Evolutionary conservation across 768 basidiomycete species (phyloP), one percentile per base, ranked within the genome.

Genomic region (Suillus tomentosus): DNA sequence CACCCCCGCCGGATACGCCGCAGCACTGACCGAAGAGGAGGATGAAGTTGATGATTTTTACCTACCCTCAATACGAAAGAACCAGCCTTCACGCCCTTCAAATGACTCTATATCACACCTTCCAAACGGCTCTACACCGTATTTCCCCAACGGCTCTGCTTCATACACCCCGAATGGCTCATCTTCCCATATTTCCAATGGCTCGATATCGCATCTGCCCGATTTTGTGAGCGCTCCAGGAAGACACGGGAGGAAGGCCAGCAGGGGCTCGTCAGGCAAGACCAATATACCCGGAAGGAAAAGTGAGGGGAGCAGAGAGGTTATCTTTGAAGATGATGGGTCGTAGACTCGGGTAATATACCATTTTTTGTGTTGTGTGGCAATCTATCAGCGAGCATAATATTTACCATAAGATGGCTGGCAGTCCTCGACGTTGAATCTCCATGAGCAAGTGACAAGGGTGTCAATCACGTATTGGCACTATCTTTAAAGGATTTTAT

Each of bases 1-100:
- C 5, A 60, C 62, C 37, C 62, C 75, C 48, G 69, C 68, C 62
- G 75, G 65, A 40, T 75, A 62, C 64, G 66, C 67, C 45, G 68
- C 74, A 60, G 69, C 72, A 3, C 72, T 76, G 51, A 73, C 76
- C 60, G 85, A 86, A 48, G 88, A 89, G 14, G 88, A 86, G 64
- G 87, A 87, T 43, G 85, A 87, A 42, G 76, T 84, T 37, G 86
- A 88, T 62, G 88, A 89, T 64, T 86, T 90, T 69, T 90, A 91
- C 72, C 85, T 83, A 65, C 80, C 89, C 22, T 85, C 89, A 0
- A 78, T 87, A 37, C 84, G 84, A 67, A 78, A 81, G 10, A 81
- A 74, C 67, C 62, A 70, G 76, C 50, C 37, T 8, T 39, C 56
- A 24, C 39, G 6, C 15, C 37, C 15, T 40, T 10, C 22, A 5